These are phyloP conservation scores for Wickerhamomyces mucosus DNA, from an alignment of 805 yeast genomes.

Conservation along the genomic window DNA sequence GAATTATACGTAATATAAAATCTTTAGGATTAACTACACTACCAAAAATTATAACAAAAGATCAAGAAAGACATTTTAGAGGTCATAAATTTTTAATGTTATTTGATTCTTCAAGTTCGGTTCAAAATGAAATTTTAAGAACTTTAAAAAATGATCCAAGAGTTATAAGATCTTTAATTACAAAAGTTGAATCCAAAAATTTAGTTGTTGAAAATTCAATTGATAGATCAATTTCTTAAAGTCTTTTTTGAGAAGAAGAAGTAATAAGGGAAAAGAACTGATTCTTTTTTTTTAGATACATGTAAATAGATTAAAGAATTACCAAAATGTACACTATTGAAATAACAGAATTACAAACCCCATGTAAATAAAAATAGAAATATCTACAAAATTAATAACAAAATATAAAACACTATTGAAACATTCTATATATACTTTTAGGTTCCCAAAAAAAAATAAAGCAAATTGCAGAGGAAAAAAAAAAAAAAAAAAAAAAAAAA, in stretches of 20 bases:
- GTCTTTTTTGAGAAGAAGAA: too few species aligned
- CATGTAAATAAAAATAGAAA: too few species aligned
- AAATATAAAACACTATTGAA: too few species aligned
- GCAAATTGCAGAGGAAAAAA: too few species aligned
- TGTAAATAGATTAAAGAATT: neutral
- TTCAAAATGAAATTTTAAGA: conserved; percentile 76
- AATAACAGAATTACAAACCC: too few species aligned
- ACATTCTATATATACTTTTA: too few species aligned
- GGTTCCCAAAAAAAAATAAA: too few species aligned
- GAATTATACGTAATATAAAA: conserved; percentile 78
- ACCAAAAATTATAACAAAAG: conserved; percentile 75
- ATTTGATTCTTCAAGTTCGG: conserved; percentile 80
- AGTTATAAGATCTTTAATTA: conserved; percentile 68
- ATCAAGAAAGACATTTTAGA: conserved; percentile 83
- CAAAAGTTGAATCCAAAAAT: conserved; percentile 41
- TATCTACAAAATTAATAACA: too few species aligned
- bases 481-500: neutral
- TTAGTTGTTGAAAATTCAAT: conserved; percentile 51
- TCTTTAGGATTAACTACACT: conserved; percentile 71
- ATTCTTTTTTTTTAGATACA: too few species aligned
- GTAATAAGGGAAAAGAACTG: too few species aligned
- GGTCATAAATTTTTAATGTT: conserved; percentile 83
- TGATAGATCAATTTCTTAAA: conserved; percentile 26
- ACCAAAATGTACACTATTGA: too few species aligned
- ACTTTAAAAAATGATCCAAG: conserved; percentile 84